Evolutionary conservation across 129 eudicot genomes (phyloP).

Genomic region (Centrapalus pauciflorus): DNA sequence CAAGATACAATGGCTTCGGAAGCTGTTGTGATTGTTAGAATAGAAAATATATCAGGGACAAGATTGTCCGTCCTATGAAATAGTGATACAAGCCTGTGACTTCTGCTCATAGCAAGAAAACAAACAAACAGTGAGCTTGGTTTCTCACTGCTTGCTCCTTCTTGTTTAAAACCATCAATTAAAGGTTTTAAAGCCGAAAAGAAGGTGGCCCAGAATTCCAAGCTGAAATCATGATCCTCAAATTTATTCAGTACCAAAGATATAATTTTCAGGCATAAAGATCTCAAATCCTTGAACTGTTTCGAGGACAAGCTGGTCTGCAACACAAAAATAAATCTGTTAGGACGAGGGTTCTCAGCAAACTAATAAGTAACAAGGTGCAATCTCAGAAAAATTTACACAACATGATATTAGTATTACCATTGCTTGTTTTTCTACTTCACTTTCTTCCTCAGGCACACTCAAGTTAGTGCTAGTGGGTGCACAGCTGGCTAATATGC

Average conservation of each 20-base stretch:
- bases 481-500: conserved; percentile 63
- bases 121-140: conserved; percentile 88
- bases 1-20: conserved; percentile 70
- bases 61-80: conserved; percentile 57
- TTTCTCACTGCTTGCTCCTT: conserved; percentile 86
- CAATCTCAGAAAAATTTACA: neutral
- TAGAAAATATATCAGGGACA: conserved; percentile 72
- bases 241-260: conserved; percentile 55
- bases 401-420: conserved; percentile 24
- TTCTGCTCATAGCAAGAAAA: conserved; percentile 88
- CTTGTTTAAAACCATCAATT: conserved; percentile 66
- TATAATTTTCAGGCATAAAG: conserved; percentile 80
- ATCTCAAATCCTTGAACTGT: conserved; percentile 76
- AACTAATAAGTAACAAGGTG: conserved; percentile 6
- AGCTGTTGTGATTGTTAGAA: conserved; percentile 66
- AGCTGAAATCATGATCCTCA: conserved; percentile 59
- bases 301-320: conserved; percentile 49
- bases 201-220: conserved; percentile 77
- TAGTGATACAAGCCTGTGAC: conserved; percentile 58
- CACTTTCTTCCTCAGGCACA: conserved; percentile 15
- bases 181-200: conserved; percentile 67
- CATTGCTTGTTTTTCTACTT: conserved; percentile 35
- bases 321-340: conserved; percentile 22
- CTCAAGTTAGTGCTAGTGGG: conserved; percentile 11
- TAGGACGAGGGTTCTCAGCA: neutral